Percentiles rank a stretch among this genome's conserved stretches.
These are phyloP conservation scores for Trebouxia sp. DNA, from an alignment of 139 green algal species.

Conservation along the genomic window DNA sequence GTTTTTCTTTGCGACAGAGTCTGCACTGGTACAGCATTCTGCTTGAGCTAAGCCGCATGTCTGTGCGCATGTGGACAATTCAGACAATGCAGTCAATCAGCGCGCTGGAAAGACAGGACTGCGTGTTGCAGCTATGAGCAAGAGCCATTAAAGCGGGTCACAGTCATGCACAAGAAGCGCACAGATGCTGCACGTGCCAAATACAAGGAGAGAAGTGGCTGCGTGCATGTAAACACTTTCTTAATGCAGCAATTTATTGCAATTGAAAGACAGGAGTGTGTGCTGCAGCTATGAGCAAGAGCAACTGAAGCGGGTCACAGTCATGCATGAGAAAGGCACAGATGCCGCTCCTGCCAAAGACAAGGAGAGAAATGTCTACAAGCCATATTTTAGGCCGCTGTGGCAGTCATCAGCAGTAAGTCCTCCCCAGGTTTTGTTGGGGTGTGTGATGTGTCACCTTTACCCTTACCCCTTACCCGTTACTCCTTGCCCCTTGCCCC, in stretches of 20 bases:
- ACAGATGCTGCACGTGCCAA: not conserved
- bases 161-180: not conserved
- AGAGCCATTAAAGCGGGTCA: not conserved
- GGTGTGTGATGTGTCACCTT: no score
- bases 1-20: no score
- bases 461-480: no score
- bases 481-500: no score
- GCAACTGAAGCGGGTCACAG: not conserved
- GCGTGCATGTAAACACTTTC: not conserved
- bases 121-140: not conserved
- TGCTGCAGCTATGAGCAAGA: not conserved
- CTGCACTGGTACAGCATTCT: no score
- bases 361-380: not conserved
- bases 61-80: not conserved
- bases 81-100: not conserved
- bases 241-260: not conserved
- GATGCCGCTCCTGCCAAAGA: not conserved
- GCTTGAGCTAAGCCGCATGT: no score
- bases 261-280: no score
- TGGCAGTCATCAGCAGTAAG: not conserved
- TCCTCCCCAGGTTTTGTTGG: no score
- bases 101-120: no score
- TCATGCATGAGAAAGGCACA: not conserved
- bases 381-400: not conserved
- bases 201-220: not conserved